These are phyloP conservation scores for Nepenthes alata DNA, from an alignment of 179 eudicot genomes.

Conservation along the genomic window DNA sequence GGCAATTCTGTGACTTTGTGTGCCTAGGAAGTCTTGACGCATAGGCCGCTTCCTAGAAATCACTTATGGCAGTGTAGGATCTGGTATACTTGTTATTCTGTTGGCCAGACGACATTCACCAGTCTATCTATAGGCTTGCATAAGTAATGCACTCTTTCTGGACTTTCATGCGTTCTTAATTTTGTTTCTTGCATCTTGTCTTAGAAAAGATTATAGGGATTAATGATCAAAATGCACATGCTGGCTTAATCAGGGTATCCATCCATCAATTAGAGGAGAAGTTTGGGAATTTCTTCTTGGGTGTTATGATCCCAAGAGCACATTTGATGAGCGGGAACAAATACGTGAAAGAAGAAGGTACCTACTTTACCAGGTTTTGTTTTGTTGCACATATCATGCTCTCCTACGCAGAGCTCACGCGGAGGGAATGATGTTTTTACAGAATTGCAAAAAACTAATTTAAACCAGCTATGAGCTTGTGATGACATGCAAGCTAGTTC, in stretches of 20 bases:
- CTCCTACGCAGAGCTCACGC: background rate
- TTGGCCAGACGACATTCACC: too few relatives aligned
- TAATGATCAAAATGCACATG: constrained; percentile 3
- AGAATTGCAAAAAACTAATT: too few relatives aligned
- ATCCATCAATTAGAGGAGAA: constrained; percentile 93
- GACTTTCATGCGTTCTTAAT: background rate
- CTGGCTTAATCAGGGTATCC: constrained; percentile 56
- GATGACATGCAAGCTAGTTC: too few relatives aligned
- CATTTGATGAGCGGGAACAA: constrained; percentile 71
- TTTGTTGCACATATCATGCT: background rate
- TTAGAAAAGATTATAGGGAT: background rate
- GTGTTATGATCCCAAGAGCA: constrained; percentile 83
- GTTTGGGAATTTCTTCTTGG: constrained; percentile 99
- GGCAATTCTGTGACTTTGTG: too few relatives aligned
- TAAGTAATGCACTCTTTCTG: too few relatives aligned
- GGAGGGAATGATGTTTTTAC: background rate
- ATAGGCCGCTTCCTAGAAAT: too few relatives aligned
- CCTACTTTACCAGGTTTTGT: constrained; percentile 2
- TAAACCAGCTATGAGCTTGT: background rate
- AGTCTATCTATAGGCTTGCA: too few relatives aligned
- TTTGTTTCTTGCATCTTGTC: background rate
- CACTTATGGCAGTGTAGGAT: too few relatives aligned
- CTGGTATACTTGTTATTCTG: too few relatives aligned
- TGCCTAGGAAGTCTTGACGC: too few relatives aligned
- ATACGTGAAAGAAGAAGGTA: constrained; percentile 74